phyloP scores from a whole-genome alignment of 2,329 filamentous ascomycete species.

The Monilinia fructicola region DNA sequence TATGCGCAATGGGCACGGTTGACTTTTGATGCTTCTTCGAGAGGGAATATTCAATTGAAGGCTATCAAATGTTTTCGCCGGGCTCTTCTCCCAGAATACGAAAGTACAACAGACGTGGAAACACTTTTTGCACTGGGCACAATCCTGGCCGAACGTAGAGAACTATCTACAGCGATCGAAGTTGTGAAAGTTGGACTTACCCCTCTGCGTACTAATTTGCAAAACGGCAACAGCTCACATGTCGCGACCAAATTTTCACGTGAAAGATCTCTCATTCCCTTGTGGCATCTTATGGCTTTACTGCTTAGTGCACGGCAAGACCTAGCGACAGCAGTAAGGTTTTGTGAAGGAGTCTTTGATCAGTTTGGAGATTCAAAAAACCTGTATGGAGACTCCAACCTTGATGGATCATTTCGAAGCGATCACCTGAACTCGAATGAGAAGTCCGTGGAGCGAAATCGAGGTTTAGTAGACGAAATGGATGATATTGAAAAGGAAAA shows the following conservation, averaged over 20 bases:
- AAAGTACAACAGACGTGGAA: conserved; percentile 67
- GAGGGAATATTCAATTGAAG: conserved; percentile 72
- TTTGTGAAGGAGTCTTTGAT: conserved; percentile 88
- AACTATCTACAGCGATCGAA: conserved; percentile 77
- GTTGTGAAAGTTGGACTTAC: conserved; percentile 75
- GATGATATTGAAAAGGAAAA: conserved; percentile 79
- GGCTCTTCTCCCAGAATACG: conserved; percentile 66
- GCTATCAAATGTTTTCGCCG: conserved; percentile 75
- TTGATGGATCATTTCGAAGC: conserved; percentile 55
- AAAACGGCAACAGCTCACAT: conserved; percentile 38
- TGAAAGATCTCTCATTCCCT: conserved; percentile 67
- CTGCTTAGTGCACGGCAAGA: conserved; percentile 85
- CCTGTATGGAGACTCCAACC: conserved; percentile 63
- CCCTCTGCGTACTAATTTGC: conserved; percentile 48
- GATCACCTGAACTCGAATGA: conserved; percentile 60
- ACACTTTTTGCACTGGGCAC: conserved; percentile 78
- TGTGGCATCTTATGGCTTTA: conserved; percentile 90
- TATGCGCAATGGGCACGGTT: conserved; percentile 84
- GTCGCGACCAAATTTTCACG: conserved; percentile 44
- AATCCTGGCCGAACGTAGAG: conserved; percentile 84
- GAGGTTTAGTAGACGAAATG: conserved; percentile 73
- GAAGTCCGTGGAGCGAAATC: conserved; percentile 36
- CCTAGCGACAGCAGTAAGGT: conserved; percentile 73
- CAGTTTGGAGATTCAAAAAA: conserved; percentile 74
- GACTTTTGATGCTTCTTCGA: conserved; percentile 71